These are phyloP conservation scores for Eucalyptus cloeziana DNA, from an alignment of 345 rosid genomes.

Conservation along the genomic window DNA sequence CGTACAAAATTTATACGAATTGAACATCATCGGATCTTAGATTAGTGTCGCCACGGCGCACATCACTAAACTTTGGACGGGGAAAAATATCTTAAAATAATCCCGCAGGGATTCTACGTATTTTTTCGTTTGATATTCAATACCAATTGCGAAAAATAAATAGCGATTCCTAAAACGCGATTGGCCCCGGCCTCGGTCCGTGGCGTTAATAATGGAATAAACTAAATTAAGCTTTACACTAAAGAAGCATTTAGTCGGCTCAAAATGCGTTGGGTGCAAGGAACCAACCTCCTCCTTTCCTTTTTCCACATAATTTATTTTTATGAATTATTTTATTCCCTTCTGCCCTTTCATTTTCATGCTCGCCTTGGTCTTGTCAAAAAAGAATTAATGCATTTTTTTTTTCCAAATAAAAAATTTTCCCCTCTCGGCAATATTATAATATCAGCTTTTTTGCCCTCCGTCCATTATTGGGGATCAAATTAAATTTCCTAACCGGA, in stretches of 20 bases:
- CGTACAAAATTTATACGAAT: background rate
- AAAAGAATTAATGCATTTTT: background rate
- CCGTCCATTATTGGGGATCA: background rate
- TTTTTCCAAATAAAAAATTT: background rate
- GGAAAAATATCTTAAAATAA: background rate
- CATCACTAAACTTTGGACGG: background rate
- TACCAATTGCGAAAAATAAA: background rate
- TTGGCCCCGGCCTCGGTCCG: background rate
- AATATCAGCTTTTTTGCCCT: background rate
- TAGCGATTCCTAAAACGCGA: background rate
- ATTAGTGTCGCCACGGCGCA: background rate
- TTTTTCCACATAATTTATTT: background rate
- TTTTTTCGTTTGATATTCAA: background rate
- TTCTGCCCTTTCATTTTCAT: conserved; percentile 13
- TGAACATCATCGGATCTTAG: background rate
- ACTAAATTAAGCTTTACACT: background rate
- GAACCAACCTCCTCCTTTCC: conserved; percentile 41
- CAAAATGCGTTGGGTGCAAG: conserved; percentile 36
- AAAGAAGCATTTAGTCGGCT: background rate
- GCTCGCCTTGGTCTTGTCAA: conserved; percentile 14
- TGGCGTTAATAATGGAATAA: background rate
- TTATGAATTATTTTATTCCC: background rate
- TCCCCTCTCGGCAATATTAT: background rate
- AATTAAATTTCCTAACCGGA: background rate
- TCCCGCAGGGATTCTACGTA: background rate